Percentiles rank a stretch among this genome's conserved stretches.
Evolutionary conservation across 495 filamentous ascomycete species (phyloP).

Genomic region (Penicillium subrubescens): DNA sequence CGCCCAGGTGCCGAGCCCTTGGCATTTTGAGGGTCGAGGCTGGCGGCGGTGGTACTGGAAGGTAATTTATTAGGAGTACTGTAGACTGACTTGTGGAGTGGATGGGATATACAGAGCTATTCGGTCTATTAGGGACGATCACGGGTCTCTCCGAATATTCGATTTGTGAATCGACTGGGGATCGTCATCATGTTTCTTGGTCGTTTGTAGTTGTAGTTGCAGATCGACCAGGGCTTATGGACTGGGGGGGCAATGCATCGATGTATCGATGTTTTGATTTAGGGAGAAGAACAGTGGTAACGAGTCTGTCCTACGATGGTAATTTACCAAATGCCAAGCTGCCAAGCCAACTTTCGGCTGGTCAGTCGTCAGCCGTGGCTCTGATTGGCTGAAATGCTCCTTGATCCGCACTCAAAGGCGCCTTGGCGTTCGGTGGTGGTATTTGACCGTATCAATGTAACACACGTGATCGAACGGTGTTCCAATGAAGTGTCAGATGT

Average conservation of each 20-base stretch:
- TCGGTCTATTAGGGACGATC: neutral
- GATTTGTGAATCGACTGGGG: neutral
- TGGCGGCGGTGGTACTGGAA: neutral
- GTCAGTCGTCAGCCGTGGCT: constrained; percentile 15
- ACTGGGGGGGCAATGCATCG: neutral
- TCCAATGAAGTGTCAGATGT: no score
- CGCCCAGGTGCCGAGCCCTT: constrained; percentile 51
- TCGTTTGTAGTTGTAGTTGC: neutral
- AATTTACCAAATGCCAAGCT: constrained; percentile 38
- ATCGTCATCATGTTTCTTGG: neutral
- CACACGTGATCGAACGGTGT: constrained; percentile 11
- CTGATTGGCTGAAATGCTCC: constrained; percentile 22
- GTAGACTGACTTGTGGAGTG: neutral
- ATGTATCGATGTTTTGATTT: neutral
- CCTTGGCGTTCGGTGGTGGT: constrained; percentile 18
- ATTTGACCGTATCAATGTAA: constrained; percentile 6
- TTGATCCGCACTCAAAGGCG: constrained; percentile 34
- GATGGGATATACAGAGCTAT: neutral
- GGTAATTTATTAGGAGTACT: constrained; percentile 1
- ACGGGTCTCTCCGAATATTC: neutral
- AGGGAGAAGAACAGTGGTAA: constrained; percentile 11
- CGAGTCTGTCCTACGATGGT: constrained; percentile 11
- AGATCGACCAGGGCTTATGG: neutral
- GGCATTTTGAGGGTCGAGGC: constrained; percentile 31
- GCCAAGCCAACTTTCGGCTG: constrained; percentile 30